phyloP scores from a whole-genome alignment of 305 asterid species.

The Rubia balearica region DNA sequence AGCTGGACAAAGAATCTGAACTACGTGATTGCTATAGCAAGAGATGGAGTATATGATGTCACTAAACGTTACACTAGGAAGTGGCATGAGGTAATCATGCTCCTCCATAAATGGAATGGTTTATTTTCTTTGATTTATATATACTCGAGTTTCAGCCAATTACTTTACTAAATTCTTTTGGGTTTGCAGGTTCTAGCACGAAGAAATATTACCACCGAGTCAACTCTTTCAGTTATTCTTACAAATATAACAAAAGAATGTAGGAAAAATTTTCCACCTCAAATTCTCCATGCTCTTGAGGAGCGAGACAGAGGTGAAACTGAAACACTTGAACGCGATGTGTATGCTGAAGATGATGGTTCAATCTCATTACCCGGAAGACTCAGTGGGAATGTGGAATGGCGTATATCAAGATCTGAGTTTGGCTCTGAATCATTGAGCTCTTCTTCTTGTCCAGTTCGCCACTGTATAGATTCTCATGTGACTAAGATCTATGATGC shows the following conservation, averaged over 20 bases:
- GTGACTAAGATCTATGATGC: conserved; percentile 69
- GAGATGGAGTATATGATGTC: conserved; percentile 89
- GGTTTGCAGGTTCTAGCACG: conserved; percentile 63
- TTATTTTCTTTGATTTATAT: conserved; percentile 3
- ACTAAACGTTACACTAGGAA: conserved; percentile 88
- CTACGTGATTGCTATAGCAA: conserved; percentile 65
- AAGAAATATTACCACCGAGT: conserved; percentile 59
- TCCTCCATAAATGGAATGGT: conserved; percentile 7
- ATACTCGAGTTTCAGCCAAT: background rate
- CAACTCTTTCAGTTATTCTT: conserved; percentile 43
- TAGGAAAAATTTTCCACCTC: conserved; percentile 41
- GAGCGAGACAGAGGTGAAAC: conserved; percentile 65
- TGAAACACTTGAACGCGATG: conserved; percentile 54
- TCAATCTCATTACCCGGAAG: conserved; percentile 90
- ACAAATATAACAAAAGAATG: conserved; percentile 49
- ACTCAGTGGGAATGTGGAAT: conserved; percentile 73
- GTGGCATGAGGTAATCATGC: conserved; percentile 70
- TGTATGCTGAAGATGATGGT: conserved; percentile 51
- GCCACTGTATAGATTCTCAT: conserved; percentile 76
- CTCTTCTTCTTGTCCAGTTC: conserved; percentile 80
- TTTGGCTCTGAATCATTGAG: conserved; percentile 67
- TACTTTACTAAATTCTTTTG: conserved; percentile 15
- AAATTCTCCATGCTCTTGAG: conserved; percentile 44
- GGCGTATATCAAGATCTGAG: conserved; percentile 88
- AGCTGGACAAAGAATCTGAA: conserved; percentile 79